Base-by-base conservation (phyloP, 2,329 filamentous ascomycete species). In the Xylariaceae sp. region DNA sequence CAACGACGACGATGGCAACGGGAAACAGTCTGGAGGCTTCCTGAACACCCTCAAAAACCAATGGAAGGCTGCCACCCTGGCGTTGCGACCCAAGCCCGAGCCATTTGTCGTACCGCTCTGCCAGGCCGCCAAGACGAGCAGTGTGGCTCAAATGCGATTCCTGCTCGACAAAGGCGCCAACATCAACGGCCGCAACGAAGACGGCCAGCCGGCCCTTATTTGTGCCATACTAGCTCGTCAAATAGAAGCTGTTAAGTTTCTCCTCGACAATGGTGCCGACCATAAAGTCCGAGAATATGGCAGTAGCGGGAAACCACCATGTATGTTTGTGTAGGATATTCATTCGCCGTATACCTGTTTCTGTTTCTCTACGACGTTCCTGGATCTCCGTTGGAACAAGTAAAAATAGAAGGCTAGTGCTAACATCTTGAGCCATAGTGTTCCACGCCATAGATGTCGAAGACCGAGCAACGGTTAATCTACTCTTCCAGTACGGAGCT, bases 61-160 rank as follows among this genome's bases (percentile, higher is more conserved):
- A 5, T 36, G 16, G 14, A 36, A 36, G 19, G 34, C 34, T 5
- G 34, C 34, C 34, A 19, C 34, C n/a, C 14, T 17, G 20, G 34
- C 34, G 19, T 17, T 36, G 34, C 34, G 34, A 36, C 34, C 34
- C 19, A 36, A 36, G 34, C 34, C 34, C 19, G 34, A 36, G 34
- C 34, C 34, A 36, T 36, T 36, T 19, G 34, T 36, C 16, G 34
- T 36, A 20, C 34, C 34, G 14, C 34, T 36, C 5, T 36, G 34
- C n/a, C 34, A 36, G 19, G 34, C 34, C 14, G 34, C 34, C 11
- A 36, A 14, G n/a, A 17, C 20, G 34, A 17, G 34, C 34, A 36
- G 20, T 20, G 19, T 36, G 19, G 14, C 34, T 5, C 34, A 36
- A 11, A 36, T 36, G 34, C 16, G 19, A 4, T 36, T 36, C 34